These are phyloP conservation scores for Zopfia rhizophila DNA, from an alignment of 2,329 filamentous ascomycete species.

Conservation along the genomic window DNA sequence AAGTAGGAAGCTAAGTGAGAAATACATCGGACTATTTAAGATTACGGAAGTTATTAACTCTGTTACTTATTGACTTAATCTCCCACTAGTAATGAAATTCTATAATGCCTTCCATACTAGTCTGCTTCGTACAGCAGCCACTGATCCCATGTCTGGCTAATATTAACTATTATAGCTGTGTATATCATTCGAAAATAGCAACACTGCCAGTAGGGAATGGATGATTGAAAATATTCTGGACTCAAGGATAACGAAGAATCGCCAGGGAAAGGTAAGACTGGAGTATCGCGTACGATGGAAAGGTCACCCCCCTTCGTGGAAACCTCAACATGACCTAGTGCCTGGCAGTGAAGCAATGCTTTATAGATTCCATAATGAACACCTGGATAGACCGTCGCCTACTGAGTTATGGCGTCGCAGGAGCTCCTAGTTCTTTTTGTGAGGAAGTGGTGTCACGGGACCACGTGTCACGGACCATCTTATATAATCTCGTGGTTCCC, in stretches of 20 bases:
- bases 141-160: neutral
- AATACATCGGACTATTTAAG: neutral
- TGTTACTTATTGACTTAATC: neutral
- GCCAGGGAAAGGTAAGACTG: neutral
- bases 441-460: conserved; percentile 1
- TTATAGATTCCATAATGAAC: neutral
- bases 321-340: neutral
- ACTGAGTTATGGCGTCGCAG: neutral
- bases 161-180: neutral
- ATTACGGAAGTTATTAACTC: neutral
- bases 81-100: neutral
- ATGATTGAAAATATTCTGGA: neutral
- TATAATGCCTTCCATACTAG: conserved; percentile 2
- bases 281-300: neutral
- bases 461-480: no score
- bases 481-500: neutral
- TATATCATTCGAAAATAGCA: no score
- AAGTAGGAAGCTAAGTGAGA: neutral
- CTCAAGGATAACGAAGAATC: conserved; percentile 2
- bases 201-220: neutral
- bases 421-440: conserved; percentile 2
- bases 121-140: neutral
- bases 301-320: neutral
- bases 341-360: neutral
- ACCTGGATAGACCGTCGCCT: neutral